Base-by-base conservation (phyloP, 257 asterid species). In the Paulownia fortunei region DNA sequence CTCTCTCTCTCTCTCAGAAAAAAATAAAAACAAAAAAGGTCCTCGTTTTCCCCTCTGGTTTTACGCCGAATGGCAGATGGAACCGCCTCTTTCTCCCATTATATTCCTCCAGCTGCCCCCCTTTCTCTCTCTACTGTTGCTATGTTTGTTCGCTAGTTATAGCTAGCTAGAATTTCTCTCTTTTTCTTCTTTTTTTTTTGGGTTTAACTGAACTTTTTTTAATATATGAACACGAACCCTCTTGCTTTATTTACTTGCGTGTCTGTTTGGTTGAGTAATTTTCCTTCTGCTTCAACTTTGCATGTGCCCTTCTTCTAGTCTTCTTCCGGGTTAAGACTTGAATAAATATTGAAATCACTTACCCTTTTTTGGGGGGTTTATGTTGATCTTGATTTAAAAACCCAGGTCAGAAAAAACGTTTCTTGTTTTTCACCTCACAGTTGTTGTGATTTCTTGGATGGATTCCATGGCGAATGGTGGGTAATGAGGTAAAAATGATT, bases 51-150 rank as follows among this genome's bases (percentile, higher is more conserved):
- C 94, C 88, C 94, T 88, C 93, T 85, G 82, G 73, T 79, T 84
- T 86, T 80, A 82, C 93, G 96, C 98, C 97, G 93, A 86, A 87
- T 91, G 96, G 94, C 95, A 87, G 93, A 86, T 71, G 70, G 85
- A 90, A 87, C 96, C 97, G 96, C 95, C 86, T 79, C 79, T 84
- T 81, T 41, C 86, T 84, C 86, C 97, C 97, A 82, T 88, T 90
- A 90, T 85, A 90, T 88, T 85, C 91, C 87, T 86, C 94, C 96
- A 88, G 88, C 90, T 91, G 93, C 86, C 80, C 68, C 85, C 74
- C 51, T 9, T 23, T 73, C 68, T 78, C 79, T 66, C 79, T 64
- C 73, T 55, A n/a, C 74, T 69, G 55, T 76, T 26, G 1, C n/a
- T 49, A 16, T 7, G 37, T 68, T 81, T 54, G 60, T 82, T 82